Percentiles rank a stretch among this genome's conserved stretches.
Conservation (phyloP, 2,329 filamentous ascomycete species). For the Dendryphion nanum region DNA sequence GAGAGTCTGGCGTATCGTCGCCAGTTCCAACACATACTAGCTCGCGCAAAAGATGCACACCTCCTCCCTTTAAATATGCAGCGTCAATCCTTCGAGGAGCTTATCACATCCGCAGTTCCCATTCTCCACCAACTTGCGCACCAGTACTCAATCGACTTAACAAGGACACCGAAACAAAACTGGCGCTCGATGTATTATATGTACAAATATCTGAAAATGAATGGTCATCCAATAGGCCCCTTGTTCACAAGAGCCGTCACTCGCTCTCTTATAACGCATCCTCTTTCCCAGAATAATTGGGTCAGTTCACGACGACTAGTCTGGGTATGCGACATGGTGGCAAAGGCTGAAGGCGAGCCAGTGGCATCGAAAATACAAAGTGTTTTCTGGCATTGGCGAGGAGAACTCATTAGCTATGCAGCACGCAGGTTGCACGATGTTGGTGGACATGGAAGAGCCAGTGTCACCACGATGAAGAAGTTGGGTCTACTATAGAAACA, state of each 20-base stretch:
- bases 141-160: slow-evolving; percentile 28
- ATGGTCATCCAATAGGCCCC: slow-evolving; percentile 23
- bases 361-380: slow-evolving; percentile 26
- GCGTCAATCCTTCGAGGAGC: slow-evolving; percentile 11
- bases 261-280: slow-evolving; percentile 21
- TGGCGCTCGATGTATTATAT: slow-evolving; percentile 28
- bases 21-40: slow-evolving; percentile 27
- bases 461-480: slow-evolving; percentile 27
- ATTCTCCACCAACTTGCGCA: slow-evolving; percentile 34
- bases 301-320: slow-evolving; percentile 26
- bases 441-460: slow-evolving; percentile 23
- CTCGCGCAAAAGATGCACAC: slow-evolving; percentile 16
- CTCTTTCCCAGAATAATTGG: slow-evolving; percentile 26
- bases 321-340: slow-evolving; percentile 30
- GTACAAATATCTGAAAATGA: slow-evolving; percentile 21
- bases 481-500: slow-evolving; percentile 21
- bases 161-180: slow-evolving; percentile 15
- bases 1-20: no score
- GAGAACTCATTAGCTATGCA: slow-evolving; percentile 25
- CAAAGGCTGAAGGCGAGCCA: slow-evolving; percentile 25
- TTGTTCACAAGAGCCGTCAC: slow-evolving; percentile 31
- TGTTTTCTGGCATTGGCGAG: slow-evolving; percentile 27
- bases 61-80: slow-evolving; percentile 24
- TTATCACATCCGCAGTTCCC: slow-evolving; percentile 12
- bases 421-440: slow-evolving; percentile 13